These are phyloP conservation scores for Thalassiosira livingstoniorum DNA, from an alignment of 352 stramenopile genomes.

Conservation along the genomic window DNA sequence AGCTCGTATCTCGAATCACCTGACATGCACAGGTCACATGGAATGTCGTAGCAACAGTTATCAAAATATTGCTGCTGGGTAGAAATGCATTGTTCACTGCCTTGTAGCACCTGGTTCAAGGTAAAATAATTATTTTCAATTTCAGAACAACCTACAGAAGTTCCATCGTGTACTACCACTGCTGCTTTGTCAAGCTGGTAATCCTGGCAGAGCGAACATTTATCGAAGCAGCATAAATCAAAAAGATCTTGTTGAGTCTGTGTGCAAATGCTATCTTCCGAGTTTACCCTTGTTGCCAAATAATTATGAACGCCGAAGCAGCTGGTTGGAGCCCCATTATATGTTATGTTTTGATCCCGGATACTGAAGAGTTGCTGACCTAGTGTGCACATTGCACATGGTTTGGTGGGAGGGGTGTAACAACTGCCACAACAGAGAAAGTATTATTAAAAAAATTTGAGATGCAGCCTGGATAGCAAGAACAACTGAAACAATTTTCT, in stretches of 20 bases:
- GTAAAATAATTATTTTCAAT: slow-evolving; percentile 63
- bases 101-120: slow-evolving; percentile 59
- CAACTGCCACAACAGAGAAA: slow-evolving; percentile 57
- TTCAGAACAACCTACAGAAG: slow-evolving; percentile 58
- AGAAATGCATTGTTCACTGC: slow-evolving; percentile 53
- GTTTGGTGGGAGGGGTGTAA: slow-evolving; percentile 58
- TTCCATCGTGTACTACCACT: slow-evolving; percentile 50
- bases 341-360: slow-evolving; percentile 49
- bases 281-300: slow-evolving; percentile 58
- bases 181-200: slow-evolving; percentile 62
- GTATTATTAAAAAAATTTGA: slow-evolving; percentile 13
- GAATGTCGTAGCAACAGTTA: slow-evolving; percentile 66
- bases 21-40: slow-evolving; percentile 51
- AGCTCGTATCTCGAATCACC: slow-evolving; percentile 57
- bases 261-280: slow-evolving; percentile 53
- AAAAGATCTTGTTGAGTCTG: slow-evolving; percentile 59
- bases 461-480: not conserved
- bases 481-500: no score
- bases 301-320: slow-evolving; percentile 68
- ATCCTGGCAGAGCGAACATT: slow-evolving; percentile 61
- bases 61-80: slow-evolving; percentile 65
- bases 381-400: slow-evolving; percentile 63
- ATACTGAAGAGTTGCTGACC: slow-evolving; percentile 58
- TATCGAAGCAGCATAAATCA: slow-evolving; percentile 61
- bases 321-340: slow-evolving; percentile 61